phyloP scores from a whole-genome alignment of 139 green algal species.

The Chlorella sorokiniana region DNA sequence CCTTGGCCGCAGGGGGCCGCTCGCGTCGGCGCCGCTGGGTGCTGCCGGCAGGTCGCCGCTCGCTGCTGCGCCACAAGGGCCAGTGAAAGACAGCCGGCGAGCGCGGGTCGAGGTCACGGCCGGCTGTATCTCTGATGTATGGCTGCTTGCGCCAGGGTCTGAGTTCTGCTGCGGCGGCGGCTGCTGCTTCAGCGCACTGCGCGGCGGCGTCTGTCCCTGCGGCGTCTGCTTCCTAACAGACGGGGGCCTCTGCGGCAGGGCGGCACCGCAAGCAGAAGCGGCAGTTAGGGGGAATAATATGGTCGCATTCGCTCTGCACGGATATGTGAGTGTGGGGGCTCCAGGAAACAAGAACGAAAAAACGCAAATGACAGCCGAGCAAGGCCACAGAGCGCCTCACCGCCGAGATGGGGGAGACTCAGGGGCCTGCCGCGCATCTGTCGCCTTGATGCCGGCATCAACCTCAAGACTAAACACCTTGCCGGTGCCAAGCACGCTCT shows the following conservation, averaged over 20 bases:
- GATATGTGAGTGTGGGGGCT: no score
- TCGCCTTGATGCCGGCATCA: neutral
- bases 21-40: neutral
- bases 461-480: neutral
- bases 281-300: neutral
- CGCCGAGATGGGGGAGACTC: slow-evolving; percentile 5
- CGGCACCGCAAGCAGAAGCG: neutral
- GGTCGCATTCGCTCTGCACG: no score
- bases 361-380: no score
- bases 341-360: no score
- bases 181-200: neutral
- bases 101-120: neutral
- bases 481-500: neutral
- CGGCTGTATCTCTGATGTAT: neutral
- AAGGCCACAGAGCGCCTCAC: no score
- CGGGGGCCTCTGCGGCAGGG: neutral
- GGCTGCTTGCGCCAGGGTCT: no score
- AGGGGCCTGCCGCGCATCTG: neutral
- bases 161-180: neutral
- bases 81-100: neutral
- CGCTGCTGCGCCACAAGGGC: neutral
- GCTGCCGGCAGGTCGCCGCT: neutral
- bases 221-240: neutral
- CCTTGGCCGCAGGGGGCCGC: neutral
- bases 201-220: neutral